Percentiles rank a stretch among this genome's conserved stretches.
phyloP scores from a whole-genome alignment of 2,329 filamentous ascomycete genomes.

The Neopestalotiopsis clavispora region DNA sequence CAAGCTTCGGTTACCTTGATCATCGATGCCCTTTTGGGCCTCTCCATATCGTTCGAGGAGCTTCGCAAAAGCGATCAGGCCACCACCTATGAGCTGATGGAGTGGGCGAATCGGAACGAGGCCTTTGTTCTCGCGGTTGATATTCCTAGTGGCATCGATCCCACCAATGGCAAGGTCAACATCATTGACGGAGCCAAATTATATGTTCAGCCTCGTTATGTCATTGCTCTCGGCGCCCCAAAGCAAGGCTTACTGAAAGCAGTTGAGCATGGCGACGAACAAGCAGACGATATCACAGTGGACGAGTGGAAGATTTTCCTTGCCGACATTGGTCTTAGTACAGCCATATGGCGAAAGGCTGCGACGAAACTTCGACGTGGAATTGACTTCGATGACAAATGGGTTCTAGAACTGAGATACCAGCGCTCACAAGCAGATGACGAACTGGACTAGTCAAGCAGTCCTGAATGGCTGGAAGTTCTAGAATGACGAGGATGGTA shows the following conservation, averaged over 20 bases:
- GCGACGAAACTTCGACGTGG: constrained; percentile 81
- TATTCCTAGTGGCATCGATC: constrained; percentile 86
- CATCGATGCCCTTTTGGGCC: constrained; percentile 85
- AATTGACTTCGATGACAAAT: constrained; percentile 85
- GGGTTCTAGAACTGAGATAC: constrained; percentile 76
- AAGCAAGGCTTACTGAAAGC: constrained; percentile 84
- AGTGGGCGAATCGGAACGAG: constrained; percentile 90
- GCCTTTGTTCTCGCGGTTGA: constrained; percentile 87
- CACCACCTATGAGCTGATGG: constrained; percentile 85
- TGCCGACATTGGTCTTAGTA: constrained; percentile 84
- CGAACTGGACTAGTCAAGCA: constrained; percentile 9
- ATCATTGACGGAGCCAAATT: constrained; percentile 77
- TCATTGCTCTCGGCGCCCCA: constrained; percentile 85
- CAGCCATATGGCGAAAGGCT: constrained; percentile 83
- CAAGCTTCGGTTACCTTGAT: constrained; percentile 35
- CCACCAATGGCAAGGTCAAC: constrained; percentile 70
- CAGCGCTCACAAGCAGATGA: constrained; percentile 28
- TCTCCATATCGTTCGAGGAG: constrained; percentile 88
- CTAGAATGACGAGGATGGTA: too few species aligned
- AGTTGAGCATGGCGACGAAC: constrained; percentile 64
- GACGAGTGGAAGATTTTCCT: constrained; percentile 81
- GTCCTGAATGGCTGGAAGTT: neutral
- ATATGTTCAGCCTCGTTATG: constrained; percentile 80
- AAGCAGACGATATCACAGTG: constrained; percentile 49
- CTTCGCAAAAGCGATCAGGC: constrained; percentile 82